Evolutionary conservation across 163 green algal genomes (phyloP).

Genomic region (Trebouxia gelatinosa): DNA sequence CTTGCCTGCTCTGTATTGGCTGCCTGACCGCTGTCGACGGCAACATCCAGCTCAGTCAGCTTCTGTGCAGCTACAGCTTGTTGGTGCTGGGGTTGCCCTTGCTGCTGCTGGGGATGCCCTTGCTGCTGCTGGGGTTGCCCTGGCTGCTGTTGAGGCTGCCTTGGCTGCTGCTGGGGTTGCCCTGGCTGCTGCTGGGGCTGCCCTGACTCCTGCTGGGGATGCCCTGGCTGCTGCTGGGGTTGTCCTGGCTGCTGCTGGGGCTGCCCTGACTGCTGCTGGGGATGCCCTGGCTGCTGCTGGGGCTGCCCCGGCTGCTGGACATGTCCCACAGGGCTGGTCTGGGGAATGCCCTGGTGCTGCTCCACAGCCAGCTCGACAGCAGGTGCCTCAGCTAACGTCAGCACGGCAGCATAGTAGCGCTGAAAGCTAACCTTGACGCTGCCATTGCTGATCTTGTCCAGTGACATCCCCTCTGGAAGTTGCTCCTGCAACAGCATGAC

Average conservation of each 20-base stretch:
- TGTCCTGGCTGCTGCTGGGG: too few relatives aligned
- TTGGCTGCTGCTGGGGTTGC: too few relatives aligned
- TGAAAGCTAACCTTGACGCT: neutral
- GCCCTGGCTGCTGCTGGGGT: too few relatives aligned
- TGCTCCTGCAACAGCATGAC: neutral
- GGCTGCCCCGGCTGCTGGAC: neutral
- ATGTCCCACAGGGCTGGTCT: too few relatives aligned
- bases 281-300: neutral
- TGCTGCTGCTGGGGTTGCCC: too few relatives aligned
- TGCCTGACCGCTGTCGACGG: neutral
- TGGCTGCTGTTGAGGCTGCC: too few relatives aligned
- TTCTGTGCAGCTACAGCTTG: neutral
- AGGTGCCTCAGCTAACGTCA: constrained; percentile 11
- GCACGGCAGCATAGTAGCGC: neutral
- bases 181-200: too few relatives aligned
- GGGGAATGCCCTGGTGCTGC: neutral
- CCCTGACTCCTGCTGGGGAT: too few relatives aligned
- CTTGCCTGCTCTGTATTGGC: neutral
- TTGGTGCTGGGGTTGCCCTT: neutral
- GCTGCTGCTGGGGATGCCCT: too few relatives aligned
- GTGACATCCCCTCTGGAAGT: neutral
- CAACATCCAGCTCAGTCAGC: neutral
- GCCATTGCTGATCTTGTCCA: neutral
- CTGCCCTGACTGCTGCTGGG: too few relatives aligned
- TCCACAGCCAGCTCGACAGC: too few relatives aligned